Evolutionary conservation across 2,329 filamentous ascomycete genomes (phyloP).

Genomic region (Hymenoscyphus occultus): DNA sequence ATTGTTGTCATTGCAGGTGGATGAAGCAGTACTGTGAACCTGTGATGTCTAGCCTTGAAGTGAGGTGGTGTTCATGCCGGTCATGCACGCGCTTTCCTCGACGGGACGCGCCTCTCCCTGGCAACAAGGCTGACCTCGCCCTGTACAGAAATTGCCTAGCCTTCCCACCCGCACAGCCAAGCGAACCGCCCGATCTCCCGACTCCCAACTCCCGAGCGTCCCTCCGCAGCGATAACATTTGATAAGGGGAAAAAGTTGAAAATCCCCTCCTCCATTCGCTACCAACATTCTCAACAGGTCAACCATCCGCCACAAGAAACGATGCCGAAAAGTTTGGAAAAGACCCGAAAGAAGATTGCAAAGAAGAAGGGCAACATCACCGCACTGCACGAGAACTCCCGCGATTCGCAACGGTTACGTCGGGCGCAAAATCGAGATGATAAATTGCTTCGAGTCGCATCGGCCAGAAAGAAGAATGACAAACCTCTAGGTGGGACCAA

Average conservation of each 20-base stretch:
- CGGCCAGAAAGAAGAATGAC: conserved; percentile 70
- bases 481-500: conserved; percentile 62
- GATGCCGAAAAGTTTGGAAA: conserved; percentile 77
- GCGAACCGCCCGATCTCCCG: too few relatives aligned
- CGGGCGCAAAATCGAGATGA: conserved; percentile 78
- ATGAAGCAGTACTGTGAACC: not conserved
- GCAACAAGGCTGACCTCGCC: too few relatives aligned
- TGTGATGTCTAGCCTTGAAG: too few relatives aligned
- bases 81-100: too few relatives aligned
- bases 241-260: conserved; percentile 21
- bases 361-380: conserved; percentile 80
- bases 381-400: conserved; percentile 80
- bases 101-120: too few relatives aligned
- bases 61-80: too few relatives aligned
- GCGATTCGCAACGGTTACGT: conserved; percentile 79
- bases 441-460: conserved; percentile 69
- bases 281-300: not conserved
- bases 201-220: not conserved
- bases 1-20: not conserved
- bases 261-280: not conserved
- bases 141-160: too few relatives aligned
- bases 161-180: too few relatives aligned
- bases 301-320: conserved; percentile 28
- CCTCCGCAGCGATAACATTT: conserved; percentile 24
- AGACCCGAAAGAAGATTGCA: conserved; percentile 83